phyloP scores from a whole-genome alignment of 2,329 filamentous ascomycete genomes.

The Xylariaceae sp. region DNA sequence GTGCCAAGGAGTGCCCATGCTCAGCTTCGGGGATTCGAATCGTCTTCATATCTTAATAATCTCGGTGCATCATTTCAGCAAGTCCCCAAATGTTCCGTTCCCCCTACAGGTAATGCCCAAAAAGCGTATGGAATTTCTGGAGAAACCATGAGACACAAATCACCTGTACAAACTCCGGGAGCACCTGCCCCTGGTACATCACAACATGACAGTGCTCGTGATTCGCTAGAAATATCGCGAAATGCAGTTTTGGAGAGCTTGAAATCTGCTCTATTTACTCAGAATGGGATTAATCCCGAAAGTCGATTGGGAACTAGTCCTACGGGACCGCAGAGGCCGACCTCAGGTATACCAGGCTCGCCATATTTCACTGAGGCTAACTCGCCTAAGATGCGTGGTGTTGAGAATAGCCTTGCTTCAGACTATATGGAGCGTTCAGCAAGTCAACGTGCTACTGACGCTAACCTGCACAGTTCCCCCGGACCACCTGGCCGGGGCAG shows the following conservation, averaged over 20 bases:
- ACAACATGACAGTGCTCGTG: conserved; percentile 11
- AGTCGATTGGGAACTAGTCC: conserved; percentile 12
- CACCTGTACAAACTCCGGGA: conserved; percentile 1
- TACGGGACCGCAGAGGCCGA: conserved; percentile 14
- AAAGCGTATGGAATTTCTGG: background rate
- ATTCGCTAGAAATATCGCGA: conserved; percentile 26
- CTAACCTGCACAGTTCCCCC: conserved; percentile 19
- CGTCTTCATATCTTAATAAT: conserved; percentile 29
- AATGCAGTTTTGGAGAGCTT: conserved; percentile 34
- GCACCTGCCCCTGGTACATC: conserved; percentile 5
- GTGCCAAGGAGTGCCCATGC: conserved; percentile 30
- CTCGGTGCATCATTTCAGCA: conserved; percentile 18
- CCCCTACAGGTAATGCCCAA: conserved; percentile 6
- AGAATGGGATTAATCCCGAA: conserved; percentile 27
- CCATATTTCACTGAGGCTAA: conserved; percentile 4
- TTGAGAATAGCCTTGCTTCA: conserved; percentile 3
- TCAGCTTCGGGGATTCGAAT: conserved; percentile 25
- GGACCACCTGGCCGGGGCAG: conserved; percentile 20
- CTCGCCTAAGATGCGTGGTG: conserved; percentile 12
- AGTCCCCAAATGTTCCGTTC: conserved; percentile 6
- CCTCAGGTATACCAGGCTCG: conserved; percentile 9
- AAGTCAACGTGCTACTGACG: conserved; percentile 10
- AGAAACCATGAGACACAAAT: background rate
- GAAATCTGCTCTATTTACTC: conserved; percentile 30
- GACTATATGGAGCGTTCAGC: conserved; percentile 24